Evolutionary conservation across 2,329 filamentous ascomycete species (phyloP), one percentile per base, ranked within the genome.

Genomic region (Epichloe elymi): DNA sequence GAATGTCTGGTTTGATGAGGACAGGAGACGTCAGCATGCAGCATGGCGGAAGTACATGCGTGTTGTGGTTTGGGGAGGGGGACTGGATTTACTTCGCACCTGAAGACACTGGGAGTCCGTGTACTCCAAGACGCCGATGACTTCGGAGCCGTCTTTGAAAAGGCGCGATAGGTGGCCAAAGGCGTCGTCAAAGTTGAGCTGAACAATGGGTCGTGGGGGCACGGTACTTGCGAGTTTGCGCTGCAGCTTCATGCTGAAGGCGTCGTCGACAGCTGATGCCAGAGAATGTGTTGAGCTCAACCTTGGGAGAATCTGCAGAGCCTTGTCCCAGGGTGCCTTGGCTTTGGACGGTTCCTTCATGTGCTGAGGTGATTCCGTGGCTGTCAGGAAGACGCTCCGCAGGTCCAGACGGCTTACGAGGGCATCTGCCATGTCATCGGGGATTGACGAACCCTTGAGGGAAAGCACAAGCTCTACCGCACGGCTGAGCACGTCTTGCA

Each of bases 161-260:
- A 96, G 69, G 43, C 81, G 79, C 51, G 76, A 76, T 55, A 96
- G 74, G 58, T 87, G 83, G 19, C 69, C 69, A 55, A 85, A 78
- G 0, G 89, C 86, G 59, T 88, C 82, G 14, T 83, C 78, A 58
- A 87, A 85, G 26, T 78, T 79, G 3, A 90, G 72, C 49, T 88
- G 76, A 11, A 96, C 86, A 59, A 96, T 91, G 0, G 91, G 90
- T 8, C 91, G 79, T 7, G 93, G 93, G 4, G 93, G 93, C 60
- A 96, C 90, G 0, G 89, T 96, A 58, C 89, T 96, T 1, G 93
- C 90, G 35, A 98, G 74, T 55, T 85, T 85, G n/a, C 90, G 79
- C 63, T 98, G 93, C 38, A 97, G 76, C 63, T 95, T 95, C 23
- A 81, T 80, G 59, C 88, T 96, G 65, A 96, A 97, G 0, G 90